Conservation (phyloP, 148 eudicot species). For the Nepenthes gracilis region DNA sequence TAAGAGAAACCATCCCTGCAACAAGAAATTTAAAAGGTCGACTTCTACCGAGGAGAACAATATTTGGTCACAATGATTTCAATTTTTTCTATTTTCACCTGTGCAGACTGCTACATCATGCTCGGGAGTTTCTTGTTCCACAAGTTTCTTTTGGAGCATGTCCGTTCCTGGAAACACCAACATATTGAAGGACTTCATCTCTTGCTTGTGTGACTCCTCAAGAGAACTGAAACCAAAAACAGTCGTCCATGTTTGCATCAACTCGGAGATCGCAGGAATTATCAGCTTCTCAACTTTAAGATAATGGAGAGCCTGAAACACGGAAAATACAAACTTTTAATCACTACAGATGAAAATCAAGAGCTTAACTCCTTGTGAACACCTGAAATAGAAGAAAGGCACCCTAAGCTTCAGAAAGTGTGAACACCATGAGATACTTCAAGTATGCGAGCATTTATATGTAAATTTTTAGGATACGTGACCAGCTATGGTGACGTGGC, state of each 20-base stretch:
- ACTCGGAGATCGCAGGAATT: slow-evolving; percentile 85
- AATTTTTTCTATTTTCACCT: background rate
- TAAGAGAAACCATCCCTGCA: background rate
- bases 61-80: background rate
- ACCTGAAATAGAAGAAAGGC: too few species aligned
- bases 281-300: slow-evolving; percentile 67
- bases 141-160: slow-evolving; percentile 55
- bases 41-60: background rate
- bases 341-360: background rate
- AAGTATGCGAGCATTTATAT: too few species aligned
- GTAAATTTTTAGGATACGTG: too few species aligned
- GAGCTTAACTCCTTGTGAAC: background rate
- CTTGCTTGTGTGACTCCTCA: slow-evolving; percentile 47
- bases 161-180: slow-evolving; percentile 90
- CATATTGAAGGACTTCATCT: slow-evolving; percentile 61
- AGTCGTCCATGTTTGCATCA: slow-evolving; percentile 77
- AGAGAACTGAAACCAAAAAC: slow-evolving; percentile 64
- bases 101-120: background rate
- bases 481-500: too few species aligned
- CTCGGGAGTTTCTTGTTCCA: background rate
- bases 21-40: background rate
- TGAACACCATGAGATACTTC: too few species aligned
- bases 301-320: slow-evolving; percentile 48
- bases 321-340: background rate
- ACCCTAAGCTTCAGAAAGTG: too few species aligned